Evolutionary conservation across 106 monocot species (phyloP).

Genomic region (Dendrobium officinale): DNA sequence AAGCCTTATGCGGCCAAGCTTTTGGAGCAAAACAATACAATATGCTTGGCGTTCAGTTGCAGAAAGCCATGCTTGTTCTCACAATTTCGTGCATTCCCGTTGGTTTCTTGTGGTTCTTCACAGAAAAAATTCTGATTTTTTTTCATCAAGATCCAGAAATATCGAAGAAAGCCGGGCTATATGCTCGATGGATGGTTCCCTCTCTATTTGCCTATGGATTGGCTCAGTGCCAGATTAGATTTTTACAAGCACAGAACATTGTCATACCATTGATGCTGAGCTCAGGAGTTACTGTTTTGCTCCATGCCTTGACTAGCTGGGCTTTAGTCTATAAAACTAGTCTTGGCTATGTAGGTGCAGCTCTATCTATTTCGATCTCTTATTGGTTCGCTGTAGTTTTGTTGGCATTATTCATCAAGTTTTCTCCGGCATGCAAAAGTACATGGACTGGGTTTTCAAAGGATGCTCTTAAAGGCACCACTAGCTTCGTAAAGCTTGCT

Average conservation of each 20-base stretch:
- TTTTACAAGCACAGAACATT: constrained; percentile 28
- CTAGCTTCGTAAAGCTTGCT: constrained; percentile 29
- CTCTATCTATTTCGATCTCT: constrained; percentile 6
- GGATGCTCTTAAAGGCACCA: constrained; percentile 18
- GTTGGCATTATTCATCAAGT: constrained; percentile 11
- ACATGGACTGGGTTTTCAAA: constrained; percentile 39
- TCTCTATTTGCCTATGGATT: constrained; percentile 8
- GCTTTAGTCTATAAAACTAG: constrained; percentile 11
- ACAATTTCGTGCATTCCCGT: constrained; percentile 14
- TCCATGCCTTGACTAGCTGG: constrained; percentile 23
- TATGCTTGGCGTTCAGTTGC: constrained; percentile 39
- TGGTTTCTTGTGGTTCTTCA: constrained; percentile 16
- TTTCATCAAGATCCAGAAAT: constrained; percentile 13
- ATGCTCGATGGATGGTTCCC: constrained; percentile 10
- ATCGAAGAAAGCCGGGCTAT: constrained; percentile 6
- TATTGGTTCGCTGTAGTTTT: constrained; percentile 13
- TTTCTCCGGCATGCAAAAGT: constrained; percentile 14
- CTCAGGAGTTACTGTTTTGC: constrained; percentile 5
- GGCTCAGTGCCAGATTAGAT: constrained; percentile 9
- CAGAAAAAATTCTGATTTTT: constrained; percentile 12
- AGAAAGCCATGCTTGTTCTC: constrained; percentile 38
- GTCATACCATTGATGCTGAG: constrained; percentile 17
- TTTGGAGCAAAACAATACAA: constrained; percentile 31
- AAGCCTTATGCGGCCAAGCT: constrained; percentile 42
- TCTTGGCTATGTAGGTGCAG: constrained; percentile 15